A percentile compares a stretch with the other conserved stretches of the same genome.
These are phyloP conservation scores for Echium plantagineum DNA, from an alignment of 257 asterid species.

Conservation along the genomic window DNA sequence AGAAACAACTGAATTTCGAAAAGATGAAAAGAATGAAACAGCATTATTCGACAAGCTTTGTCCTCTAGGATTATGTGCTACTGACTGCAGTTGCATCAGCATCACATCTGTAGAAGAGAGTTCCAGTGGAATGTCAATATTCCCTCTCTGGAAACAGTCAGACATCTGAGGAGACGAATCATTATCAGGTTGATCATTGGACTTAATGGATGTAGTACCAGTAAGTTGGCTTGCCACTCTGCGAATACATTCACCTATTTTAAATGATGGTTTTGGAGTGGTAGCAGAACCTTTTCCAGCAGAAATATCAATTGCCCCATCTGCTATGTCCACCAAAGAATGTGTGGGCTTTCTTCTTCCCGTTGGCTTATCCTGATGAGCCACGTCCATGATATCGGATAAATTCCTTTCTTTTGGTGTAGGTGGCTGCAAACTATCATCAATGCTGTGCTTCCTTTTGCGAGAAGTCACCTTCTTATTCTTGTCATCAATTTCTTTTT, in stretches of 20 bases:
- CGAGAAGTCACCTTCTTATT: slow-evolving; percentile 17
- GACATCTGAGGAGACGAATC: slow-evolving; percentile 24
- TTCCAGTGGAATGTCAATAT: slow-evolving; percentile 27
- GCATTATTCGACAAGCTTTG: slow-evolving; percentile 17
- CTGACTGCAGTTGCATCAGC: slow-evolving; percentile 53
- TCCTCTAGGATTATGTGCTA: slow-evolving; percentile 52
- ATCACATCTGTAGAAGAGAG: slow-evolving; percentile 42
- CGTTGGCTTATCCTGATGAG: slow-evolving; percentile 20
- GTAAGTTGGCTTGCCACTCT: slow-evolving; percentile 87
- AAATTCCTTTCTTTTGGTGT: slow-evolving; percentile 54
- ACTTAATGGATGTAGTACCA: slow-evolving; percentile 45
- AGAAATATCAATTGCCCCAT: slow-evolving; percentile 29
- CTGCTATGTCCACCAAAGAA: slow-evolving; percentile 40
- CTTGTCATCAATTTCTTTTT: neutral
- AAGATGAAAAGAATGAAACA: slow-evolving; percentile 43
- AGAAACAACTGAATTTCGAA: slow-evolving; percentile 48
- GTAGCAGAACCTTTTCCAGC: slow-evolving; percentile 46
- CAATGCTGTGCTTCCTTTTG: slow-evolving; percentile 33
- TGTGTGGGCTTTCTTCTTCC: slow-evolving; percentile 43
- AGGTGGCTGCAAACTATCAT: slow-evolving; percentile 36
- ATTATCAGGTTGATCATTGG: slow-evolving; percentile 24
- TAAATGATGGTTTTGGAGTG: slow-evolving; percentile 68
- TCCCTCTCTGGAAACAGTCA: slow-evolving; percentile 29
- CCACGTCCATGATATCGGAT: slow-evolving; percentile 45
- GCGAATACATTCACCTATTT: slow-evolving; percentile 87